These are phyloP conservation scores for Lactifluus piperatus DNA, from an alignment of 768 basidiomycete species.

Conservation along the genomic window DNA sequence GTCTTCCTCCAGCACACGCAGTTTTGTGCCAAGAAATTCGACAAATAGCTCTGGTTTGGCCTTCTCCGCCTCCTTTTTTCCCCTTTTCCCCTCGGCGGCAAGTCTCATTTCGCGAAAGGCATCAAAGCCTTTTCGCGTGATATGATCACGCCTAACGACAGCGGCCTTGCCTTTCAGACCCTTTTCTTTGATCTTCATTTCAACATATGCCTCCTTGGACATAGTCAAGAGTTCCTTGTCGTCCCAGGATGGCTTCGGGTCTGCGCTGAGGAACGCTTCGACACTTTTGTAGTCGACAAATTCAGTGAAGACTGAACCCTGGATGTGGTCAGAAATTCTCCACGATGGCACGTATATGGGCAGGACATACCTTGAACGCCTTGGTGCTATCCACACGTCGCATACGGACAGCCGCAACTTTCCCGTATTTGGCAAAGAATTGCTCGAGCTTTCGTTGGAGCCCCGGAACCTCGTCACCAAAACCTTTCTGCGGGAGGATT, in stretches of 20 bases:
- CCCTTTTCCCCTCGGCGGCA: conserved; percentile 22
- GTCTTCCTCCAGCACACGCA: conserved; percentile 55
- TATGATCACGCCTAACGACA: conserved; percentile 45
- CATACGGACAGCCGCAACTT: conserved; percentile 79
- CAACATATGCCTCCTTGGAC: conserved; percentile 89
- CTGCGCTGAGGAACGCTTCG: conserved; percentile 68
- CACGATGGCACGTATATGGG: neutral
- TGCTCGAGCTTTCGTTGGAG: conserved; percentile 69
- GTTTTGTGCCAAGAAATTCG: conserved; percentile 64
- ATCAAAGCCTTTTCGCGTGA: conserved; percentile 56
- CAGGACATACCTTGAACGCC: conserved; percentile 68
- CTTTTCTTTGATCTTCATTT: conserved; percentile 96
- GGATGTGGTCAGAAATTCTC: neutral
- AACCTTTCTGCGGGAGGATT: conserved; percentile 63
- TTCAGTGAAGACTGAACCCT: conserved; percentile 93
- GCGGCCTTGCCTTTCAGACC: conserved; percentile 72
- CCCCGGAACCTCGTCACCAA: conserved; percentile 52
- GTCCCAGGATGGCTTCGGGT: conserved; percentile 75
- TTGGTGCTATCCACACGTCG: conserved; percentile 70
- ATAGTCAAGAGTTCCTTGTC: conserved; percentile 71
- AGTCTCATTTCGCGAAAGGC: conserved; percentile 62
- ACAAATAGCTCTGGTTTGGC: conserved; percentile 52
- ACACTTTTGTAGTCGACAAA: conserved; percentile 64
- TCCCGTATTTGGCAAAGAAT: conserved; percentile 73
- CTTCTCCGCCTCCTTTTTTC: conserved; percentile 27